Evolutionary conservation across 345 rosid genomes (phyloP).

Genomic region (Trapa bicornis): DNA sequence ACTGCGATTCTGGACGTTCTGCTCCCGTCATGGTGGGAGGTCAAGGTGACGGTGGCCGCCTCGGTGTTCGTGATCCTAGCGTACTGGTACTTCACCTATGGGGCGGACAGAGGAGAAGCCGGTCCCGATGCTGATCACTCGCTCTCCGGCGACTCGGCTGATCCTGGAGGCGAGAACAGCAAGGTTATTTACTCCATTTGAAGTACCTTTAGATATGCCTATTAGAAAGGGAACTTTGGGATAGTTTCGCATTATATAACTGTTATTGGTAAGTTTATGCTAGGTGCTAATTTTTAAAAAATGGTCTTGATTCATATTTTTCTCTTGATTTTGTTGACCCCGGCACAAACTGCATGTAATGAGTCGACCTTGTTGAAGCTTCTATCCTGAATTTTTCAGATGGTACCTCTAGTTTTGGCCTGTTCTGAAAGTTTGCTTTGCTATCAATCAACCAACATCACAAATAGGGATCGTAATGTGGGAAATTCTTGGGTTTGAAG

Average conservation of each 20-base stretch:
- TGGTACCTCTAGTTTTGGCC: background rate
- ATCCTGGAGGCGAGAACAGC: conserved; percentile 35
- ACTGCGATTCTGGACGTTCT: conserved; percentile 31
- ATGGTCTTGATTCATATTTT: background rate
- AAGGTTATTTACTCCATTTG: conserved; percentile 34
- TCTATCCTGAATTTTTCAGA: background rate
- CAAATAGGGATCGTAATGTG: background rate
- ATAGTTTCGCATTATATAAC: background rate
- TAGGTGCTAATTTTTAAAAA: background rate
- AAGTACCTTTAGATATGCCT: background rate
- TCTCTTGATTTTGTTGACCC: background rate
- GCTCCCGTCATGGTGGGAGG: conserved; percentile 86
- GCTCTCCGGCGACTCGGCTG: conserved; percentile 23
- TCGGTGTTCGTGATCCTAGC: conserved; percentile 44
- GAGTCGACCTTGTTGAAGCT: background rate
- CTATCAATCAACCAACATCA: background rate
- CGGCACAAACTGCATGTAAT: background rate
- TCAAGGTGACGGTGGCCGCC: conserved; percentile 57
- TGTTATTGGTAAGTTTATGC: background rate
- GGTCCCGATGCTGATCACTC: conserved; percentile 34
- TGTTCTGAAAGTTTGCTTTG: background rate
- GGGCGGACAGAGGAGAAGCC: conserved; percentile 21
- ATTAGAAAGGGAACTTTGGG: background rate
- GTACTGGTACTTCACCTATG: conserved; percentile 46
- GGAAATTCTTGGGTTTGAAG: background rate